Evolutionary conservation across 768 basidiomycete species (phyloP).

Genomic region (Glaciozyma antarctica): DNA sequence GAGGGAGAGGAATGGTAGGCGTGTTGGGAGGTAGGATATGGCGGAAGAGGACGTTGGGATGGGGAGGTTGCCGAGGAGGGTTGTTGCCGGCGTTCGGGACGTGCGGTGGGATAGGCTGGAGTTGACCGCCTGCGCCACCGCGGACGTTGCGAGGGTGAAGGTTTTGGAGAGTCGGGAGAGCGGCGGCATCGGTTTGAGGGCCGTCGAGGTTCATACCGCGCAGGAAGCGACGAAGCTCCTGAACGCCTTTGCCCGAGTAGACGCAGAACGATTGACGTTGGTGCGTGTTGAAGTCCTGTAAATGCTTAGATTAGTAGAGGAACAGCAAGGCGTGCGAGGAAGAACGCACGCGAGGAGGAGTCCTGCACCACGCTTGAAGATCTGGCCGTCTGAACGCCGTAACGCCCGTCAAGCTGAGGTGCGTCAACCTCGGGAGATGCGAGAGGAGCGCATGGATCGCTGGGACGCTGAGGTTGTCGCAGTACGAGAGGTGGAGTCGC

Average conservation of each 20-base stretch:
- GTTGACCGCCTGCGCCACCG: too few relatives aligned
- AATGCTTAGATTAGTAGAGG: not conserved
- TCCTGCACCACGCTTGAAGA: constrained; percentile 78
- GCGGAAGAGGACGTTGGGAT: not conserved
- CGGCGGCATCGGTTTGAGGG: not conserved
- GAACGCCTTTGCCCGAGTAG: constrained; percentile 84
- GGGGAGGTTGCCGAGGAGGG: too few relatives aligned
- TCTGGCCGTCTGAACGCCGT: constrained; percentile 76
- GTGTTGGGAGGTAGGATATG: not conserved
- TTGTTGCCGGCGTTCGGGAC: too few relatives aligned
- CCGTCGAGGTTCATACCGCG: constrained; percentile 6
- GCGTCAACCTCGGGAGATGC: constrained; percentile 80
- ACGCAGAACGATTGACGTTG: constrained; percentile 91
- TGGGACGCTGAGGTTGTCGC: constrained; percentile 84
- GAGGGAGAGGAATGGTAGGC: not conserved
- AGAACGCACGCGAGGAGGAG: constrained; percentile 64
- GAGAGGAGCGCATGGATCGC: constrained; percentile 84
- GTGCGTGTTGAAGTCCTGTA: constrained; percentile 77
- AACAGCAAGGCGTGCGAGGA: not conserved
- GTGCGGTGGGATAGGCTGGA: too few relatives aligned
- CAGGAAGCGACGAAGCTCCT: constrained; percentile 68
- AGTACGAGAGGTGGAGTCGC: constrained; percentile 93
- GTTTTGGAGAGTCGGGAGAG: not conserved
- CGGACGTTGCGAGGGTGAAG: not conserved
- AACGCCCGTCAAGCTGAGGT: constrained; percentile 95